Conservation (phyloP, 23 red algal genomes). For the Gracilaria domingensis region DNA sequence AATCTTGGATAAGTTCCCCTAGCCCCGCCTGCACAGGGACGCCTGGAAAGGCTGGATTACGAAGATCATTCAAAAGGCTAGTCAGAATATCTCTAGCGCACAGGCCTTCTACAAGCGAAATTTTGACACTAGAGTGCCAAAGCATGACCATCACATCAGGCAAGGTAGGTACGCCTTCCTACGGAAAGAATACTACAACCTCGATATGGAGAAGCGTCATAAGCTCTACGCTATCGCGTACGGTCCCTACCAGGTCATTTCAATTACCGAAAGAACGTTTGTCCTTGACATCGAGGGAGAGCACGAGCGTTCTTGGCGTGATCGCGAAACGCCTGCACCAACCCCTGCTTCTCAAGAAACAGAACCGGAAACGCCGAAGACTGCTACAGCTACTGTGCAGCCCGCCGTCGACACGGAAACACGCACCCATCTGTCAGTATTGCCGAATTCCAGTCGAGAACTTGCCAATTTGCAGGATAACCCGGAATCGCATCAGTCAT, state of each 20-base stretch:
- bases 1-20: not conserved
- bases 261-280: not conserved
- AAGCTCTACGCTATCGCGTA: not conserved
- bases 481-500: too few relatives aligned
- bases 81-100: not conserved
- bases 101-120: constrained; percentile 27
- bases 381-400: too few relatives aligned
- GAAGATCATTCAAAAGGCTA: not conserved
- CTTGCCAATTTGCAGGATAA: too few relatives aligned
- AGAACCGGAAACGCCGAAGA: too few relatives aligned
- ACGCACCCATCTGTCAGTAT: too few relatives aligned
- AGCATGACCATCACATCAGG: not conserved
- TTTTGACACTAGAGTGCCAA: constrained; percentile 7
- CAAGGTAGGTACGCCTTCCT: constrained; percentile 7
- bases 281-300: not conserved
- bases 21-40: not conserved
- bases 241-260: not conserved
- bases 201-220: not conserved
- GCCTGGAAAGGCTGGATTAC: not conserved
- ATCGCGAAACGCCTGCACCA: not conserved
- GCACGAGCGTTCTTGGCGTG: not conserved
- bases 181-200: constrained; percentile 18
- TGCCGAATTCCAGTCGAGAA: too few relatives aligned
- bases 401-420: too few relatives aligned
- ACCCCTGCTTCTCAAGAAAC: not conserved